Conservation (phyloP, 495 filamentous ascomycete genomes). For the Cercophora scortea region DNA sequence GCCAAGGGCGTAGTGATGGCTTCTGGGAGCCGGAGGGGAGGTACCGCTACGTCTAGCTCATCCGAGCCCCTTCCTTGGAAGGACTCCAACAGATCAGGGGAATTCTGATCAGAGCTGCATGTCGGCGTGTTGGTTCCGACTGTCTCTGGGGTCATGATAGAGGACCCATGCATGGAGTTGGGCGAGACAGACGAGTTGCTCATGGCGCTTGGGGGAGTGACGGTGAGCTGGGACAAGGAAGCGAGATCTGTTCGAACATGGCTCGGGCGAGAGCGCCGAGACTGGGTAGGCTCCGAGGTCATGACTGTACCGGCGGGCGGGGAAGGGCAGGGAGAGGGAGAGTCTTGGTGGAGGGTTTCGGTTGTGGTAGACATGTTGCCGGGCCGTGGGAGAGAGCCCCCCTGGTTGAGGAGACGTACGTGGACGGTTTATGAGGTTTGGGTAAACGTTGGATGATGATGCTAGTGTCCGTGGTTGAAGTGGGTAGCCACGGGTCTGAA, state of each 20-base stretch:
- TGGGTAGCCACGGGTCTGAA: too few relatives aligned
- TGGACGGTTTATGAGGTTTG: not conserved
- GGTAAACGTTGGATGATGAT: not conserved
- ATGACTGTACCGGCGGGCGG: conserved; percentile 23
- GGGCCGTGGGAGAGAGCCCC: not conserved
- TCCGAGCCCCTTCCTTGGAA: conserved; percentile 16
- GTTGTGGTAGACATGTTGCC: conserved; percentile 12
- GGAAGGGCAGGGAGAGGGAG: conserved; percentile 1
- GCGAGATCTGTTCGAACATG: conserved; percentile 32
- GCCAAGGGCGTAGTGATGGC: conserved; percentile 15
- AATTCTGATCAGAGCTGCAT: conserved; percentile 32
- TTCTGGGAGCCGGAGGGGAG: conserved; percentile 34
- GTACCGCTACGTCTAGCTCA: conserved; percentile 9
- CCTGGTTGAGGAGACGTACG: not conserved
- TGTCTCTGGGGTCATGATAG: conserved; percentile 32
- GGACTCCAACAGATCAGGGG: conserved; percentile 31
- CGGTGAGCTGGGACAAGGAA: conserved; percentile 23
- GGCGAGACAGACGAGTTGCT: conserved; percentile 37
- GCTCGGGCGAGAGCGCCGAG: conserved; percentile 29
- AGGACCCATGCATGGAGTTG: conserved; percentile 33
- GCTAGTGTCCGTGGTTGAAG: too few relatives aligned
- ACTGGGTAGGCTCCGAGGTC: conserved; percentile 24
- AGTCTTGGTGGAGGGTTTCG: conserved; percentile 4
- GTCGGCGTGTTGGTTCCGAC: conserved; percentile 25
- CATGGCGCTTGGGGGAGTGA: conserved; percentile 29